Evolutionary conservation across 2,329 filamentous ascomycete species (phyloP), one percentile per base, ranked within the genome.

Genomic region (Fusarium verrucosum): DNA sequence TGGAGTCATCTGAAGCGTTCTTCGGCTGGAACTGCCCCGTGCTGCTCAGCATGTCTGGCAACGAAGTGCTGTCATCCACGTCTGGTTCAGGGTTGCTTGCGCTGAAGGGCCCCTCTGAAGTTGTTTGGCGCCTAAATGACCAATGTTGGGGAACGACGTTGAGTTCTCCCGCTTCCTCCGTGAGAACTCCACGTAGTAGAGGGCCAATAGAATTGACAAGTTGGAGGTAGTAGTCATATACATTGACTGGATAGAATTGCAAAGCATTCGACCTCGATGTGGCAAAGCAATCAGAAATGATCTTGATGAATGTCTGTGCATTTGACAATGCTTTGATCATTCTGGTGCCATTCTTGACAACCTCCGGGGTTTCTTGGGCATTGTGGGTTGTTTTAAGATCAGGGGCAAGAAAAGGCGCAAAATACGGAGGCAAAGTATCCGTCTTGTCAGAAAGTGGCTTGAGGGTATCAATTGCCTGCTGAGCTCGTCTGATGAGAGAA

Each of bases 191-290:
- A 37, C 91, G 86, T 65, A 97, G 85, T 16, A 99, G 80, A 22
- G 88, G 88, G 5, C 92, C 93, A 30, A 98, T 83, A 23, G 88
- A 87, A 62, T 87, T 85, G 22, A 96, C 84, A 33, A 97, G 80
- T n/a, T 82, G 78, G 40, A 87, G 82, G 73, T 96, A 96, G 74
- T 92, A 89, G 74, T 98, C 94, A 28, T 89, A 92, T 20, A 96
- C 84, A 72, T 96, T 96, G 68, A 96, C 85, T 23, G 87, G 85
- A 51, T 86, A 87, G 70, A 97, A 91, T 11, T 89, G 85, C 26
- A 87, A 85, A 10, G 80, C 80, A 47, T 86, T 83, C 23, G 88
- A 85, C 55, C 92, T 85, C 50, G 86, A 85, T 55, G 87, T 87
- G 72, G 86, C 88, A 74, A 92, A 97, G 58, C 90, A 89, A 55